Percentiles rank a stretch among this genome's conserved stretches.
Evolutionary conservation across 1,284 basidiomycete species (phyloP).

Genomic region (Moesziomyces parantarcticus): DNA sequence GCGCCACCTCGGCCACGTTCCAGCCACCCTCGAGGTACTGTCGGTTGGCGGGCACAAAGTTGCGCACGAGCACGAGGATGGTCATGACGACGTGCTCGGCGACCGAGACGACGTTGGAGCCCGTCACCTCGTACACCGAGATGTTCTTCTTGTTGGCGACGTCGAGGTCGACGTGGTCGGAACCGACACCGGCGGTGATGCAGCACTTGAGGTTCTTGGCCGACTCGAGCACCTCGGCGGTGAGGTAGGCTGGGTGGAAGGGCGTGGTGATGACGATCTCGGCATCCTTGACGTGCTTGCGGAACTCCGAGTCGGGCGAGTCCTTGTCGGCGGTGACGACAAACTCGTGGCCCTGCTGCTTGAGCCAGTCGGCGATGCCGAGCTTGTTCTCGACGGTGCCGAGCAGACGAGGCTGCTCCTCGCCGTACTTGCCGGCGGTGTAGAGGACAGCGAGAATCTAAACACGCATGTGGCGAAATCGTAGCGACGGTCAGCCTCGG

Average conservation of each 20-base stretch:
- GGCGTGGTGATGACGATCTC: conserved; percentile 80
- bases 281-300: conserved; percentile 83
- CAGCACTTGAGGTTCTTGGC: conserved; percentile 92
- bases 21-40: conserved; percentile 50
- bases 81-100: conserved; percentile 89
- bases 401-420: conserved; percentile 83
- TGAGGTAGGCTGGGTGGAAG: conserved; percentile 84
- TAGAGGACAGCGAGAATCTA: conserved; percentile 83
- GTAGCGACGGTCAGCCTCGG: too few relatives aligned
- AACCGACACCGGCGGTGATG: conserved; percentile 93
- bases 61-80: conserved; percentile 85
- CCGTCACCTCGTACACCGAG: conserved; percentile 80
- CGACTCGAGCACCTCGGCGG: conserved; percentile 79
- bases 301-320: conserved; percentile 83
- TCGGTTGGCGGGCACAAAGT: conserved; percentile 81
- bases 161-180: conserved; percentile 86
- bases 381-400: conserved; percentile 86
- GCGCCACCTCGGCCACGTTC: conserved; percentile 67
- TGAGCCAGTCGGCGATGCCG: conserved; percentile 66
- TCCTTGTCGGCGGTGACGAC: conserved; percentile 81
- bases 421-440: conserved; percentile 78
- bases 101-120: conserved; percentile 79
- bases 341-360: conserved; percentile 79
- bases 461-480: background rate
- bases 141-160: conserved; percentile 84